Conservation (phyloP, 352 stramenopile genomes). For the Bremia lactucae region DNA sequence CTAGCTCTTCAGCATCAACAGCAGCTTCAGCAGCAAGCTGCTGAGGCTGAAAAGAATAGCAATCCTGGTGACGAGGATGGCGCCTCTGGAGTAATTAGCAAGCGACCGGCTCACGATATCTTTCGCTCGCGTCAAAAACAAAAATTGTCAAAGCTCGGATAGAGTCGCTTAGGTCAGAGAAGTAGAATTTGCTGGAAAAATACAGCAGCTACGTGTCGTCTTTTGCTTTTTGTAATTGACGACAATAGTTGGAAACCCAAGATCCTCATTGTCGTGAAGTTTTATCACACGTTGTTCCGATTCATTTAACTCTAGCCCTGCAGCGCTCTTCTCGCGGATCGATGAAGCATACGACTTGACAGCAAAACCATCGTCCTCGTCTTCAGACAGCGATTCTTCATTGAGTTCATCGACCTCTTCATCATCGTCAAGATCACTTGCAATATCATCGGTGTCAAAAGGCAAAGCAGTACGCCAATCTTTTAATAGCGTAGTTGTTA, state of each 20-base stretch:
- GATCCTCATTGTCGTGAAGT: conserved; percentile 25
- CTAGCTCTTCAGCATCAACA: conserved; percentile 41
- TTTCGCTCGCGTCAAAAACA: conserved; percentile 81
- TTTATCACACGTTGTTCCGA: conserved; percentile 7
- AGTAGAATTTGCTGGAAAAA: conserved; percentile 10
- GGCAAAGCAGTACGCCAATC: conserved; percentile 22
- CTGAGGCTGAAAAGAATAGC: conserved; percentile 32
- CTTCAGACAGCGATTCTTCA: conserved; percentile 22
- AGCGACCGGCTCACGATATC: conserved; percentile 75
- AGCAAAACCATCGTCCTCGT: conserved; percentile 23
- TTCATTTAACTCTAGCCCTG: neutral
- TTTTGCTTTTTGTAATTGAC: conserved; percentile 41
- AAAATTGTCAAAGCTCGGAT: conserved; percentile 73
- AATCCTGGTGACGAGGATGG: conserved; percentile 33
- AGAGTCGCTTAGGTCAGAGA: conserved; percentile 1
- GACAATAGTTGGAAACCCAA: conserved; percentile 27
- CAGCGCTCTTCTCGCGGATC: neutral
- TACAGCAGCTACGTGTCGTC: conserved; percentile 14
- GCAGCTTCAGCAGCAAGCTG: conserved; percentile 41
- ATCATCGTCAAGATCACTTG: conserved; percentile 27
- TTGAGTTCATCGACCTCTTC: conserved; percentile 29
- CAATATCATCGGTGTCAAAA: conserved; percentile 12
- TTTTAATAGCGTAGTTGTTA: conserved; percentile 18
- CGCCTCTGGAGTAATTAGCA: conserved; percentile 53
- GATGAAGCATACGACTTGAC: conserved; percentile 12